Conservation (phyloP, 345 rosid genomes). For the Raphanus raphanistrum region DNA sequence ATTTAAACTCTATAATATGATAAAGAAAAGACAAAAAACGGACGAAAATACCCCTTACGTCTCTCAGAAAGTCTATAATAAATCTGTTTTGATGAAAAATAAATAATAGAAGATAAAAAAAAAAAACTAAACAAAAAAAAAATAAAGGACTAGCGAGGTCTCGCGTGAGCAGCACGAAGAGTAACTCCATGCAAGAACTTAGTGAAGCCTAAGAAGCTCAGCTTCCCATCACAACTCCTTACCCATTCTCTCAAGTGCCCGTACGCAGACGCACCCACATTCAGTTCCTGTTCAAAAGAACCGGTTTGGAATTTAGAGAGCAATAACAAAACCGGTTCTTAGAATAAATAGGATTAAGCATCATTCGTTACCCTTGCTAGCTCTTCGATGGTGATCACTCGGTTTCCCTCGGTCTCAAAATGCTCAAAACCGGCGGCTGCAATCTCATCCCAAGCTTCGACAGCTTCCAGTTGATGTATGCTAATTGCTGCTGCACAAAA, state of each 20-base stretch:
- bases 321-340: background rate
- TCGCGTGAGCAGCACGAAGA: slow-evolving; percentile 68
- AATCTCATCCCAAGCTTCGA: slow-evolving; percentile 74
- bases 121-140: background rate
- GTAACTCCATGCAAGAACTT: slow-evolving; percentile 87
- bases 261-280: slow-evolving; percentile 79
- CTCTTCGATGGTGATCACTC: slow-evolving; percentile 69
- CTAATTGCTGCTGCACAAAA: slow-evolving; percentile 89
- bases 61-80: slow-evolving; percentile 16
- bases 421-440: slow-evolving; percentile 62
- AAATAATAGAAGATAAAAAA: background rate
- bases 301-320: background rate
- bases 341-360: background rate
- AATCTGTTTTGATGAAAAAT: slow-evolving; percentile 14
- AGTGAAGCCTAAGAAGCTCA: slow-evolving; percentile 75
- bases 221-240: slow-evolving; percentile 77
- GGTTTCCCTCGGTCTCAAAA: slow-evolving; percentile 76
- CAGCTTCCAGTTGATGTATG: slow-evolving; percentile 70
- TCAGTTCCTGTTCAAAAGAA: slow-evolving; percentile 59
- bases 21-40: background rate
- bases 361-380: slow-evolving; percentile 56
- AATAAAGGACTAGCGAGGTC: slow-evolving; percentile 53
- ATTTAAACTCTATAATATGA: slow-evolving; percentile 23
- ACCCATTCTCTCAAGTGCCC: slow-evolving; percentile 78
- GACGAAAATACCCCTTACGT: slow-evolving; percentile 31